Conservation (phyloP, 495 filamentous ascomycete genomes). For the Chaetomium cochliodes region DNA sequence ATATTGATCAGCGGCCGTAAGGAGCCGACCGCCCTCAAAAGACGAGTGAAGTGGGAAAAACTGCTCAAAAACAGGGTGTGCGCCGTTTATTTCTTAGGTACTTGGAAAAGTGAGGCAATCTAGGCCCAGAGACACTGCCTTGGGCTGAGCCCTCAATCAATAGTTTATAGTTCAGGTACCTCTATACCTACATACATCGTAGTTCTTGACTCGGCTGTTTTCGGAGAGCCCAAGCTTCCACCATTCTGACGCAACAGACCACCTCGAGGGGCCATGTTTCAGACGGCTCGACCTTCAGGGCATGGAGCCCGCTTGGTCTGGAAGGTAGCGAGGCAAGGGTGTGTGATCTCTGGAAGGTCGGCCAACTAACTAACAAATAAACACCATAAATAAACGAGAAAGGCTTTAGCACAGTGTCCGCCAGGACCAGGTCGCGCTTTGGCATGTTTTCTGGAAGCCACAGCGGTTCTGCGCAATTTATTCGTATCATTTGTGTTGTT, state of each 20-base stretch:
- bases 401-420: conserved; percentile 4
- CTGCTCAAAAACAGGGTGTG: not conserved
- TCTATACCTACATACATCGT: too few relatives aligned
- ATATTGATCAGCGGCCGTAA: conserved; percentile 10
- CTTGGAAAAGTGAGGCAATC: too few relatives aligned
- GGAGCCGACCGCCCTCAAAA: not conserved
- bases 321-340: conserved; percentile 10
- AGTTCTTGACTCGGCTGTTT: too few relatives aligned
- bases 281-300: conserved; percentile 14
- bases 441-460: conserved; percentile 3
- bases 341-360: not conserved
- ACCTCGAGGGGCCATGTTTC: conserved; percentile 20
- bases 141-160: not conserved
- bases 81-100: not conserved
- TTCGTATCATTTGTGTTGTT: not conserved
- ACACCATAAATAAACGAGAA: not conserved
- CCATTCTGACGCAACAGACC: conserved; percentile 12
- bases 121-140: too few relatives aligned
- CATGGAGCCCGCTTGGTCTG: conserved; percentile 7
- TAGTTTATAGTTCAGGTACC: not conserved
- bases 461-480: conserved; percentile 8
- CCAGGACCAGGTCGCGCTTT: not conserved
- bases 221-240: not conserved
- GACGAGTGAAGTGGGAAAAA: not conserved
- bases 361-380: not conserved